Evolutionary conservation across 305 asterid genomes (phyloP).

Genomic region (Lippia alba): DNA sequence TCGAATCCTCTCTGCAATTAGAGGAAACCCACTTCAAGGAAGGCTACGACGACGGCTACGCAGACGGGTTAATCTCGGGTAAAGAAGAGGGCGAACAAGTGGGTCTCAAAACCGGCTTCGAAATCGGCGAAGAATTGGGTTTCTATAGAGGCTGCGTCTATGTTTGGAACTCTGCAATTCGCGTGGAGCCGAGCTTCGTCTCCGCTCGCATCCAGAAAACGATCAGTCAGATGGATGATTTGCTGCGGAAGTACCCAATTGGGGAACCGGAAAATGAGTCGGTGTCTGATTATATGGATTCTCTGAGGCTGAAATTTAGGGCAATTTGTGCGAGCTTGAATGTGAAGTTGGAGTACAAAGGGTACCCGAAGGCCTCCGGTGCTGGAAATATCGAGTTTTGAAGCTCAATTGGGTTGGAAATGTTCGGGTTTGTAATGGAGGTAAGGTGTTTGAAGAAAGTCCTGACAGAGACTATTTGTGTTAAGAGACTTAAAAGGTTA

Average conservation of each 20-base stretch:
- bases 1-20: slow-evolving; percentile 57
- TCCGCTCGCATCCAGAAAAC: slow-evolving; percentile 60
- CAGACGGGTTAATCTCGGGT: slow-evolving; percentile 62
- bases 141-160: slow-evolving; percentile 72
- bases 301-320: slow-evolving; percentile 69
- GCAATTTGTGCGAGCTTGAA: slow-evolving; percentile 66
- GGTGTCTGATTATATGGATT: slow-evolving; percentile 56
- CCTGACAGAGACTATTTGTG: slow-evolving; percentile 3
- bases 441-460: slow-evolving; percentile 38
- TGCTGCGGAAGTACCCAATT: slow-evolving; percentile 61
- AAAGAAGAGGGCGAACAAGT: slow-evolving; percentile 77
- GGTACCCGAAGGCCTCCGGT: slow-evolving; percentile 58
- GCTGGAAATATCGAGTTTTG: slow-evolving; percentile 48
- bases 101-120: slow-evolving; percentile 74
- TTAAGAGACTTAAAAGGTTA: neutral
- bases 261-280: slow-evolving; percentile 73
- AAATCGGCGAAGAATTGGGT: slow-evolving; percentile 77
- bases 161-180: slow-evolving; percentile 66
- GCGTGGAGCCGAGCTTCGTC: slow-evolving; percentile 55
- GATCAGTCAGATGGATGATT: slow-evolving; percentile 70
- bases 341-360: slow-evolving; percentile 61
- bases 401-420: slow-evolving; percentile 22
- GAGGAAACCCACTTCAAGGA: slow-evolving; percentile 69
- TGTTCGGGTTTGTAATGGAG: neutral
- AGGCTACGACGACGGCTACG: slow-evolving; percentile 70